Base-by-base conservation (phyloP, 2,329 filamentous ascomycete genomes). In the Ustilaginoidea virens region DNA sequence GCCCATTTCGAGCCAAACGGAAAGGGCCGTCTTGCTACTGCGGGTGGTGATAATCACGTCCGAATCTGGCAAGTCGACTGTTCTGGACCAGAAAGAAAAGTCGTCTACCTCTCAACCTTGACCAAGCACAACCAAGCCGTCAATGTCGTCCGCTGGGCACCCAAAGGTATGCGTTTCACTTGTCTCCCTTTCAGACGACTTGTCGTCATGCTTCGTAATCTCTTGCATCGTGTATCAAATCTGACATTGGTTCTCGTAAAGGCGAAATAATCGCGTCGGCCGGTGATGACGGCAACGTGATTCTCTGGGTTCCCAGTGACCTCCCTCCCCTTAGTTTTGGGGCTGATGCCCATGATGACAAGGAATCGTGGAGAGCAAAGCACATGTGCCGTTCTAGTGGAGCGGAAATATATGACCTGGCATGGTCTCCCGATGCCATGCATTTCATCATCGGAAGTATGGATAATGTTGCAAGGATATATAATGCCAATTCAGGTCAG, bases 371-470 rank as follows among this genome's bases (percentile, higher is more conserved):
- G 90, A 69, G 87, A 36, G 80, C 87, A 37, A 96, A 92, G 58
- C 83, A 93, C 51, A 96, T 96, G 90, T 96, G 86, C 55, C 74
- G 90, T 36, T 92, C 86, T 25, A 82, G 80, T 36, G 87, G 86
- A 20, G 83, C 86, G 8, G 90, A 98, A 53, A 96, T 98, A 41
- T 98, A 98, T 56, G 90, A 98, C 53, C 61, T 98, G 33, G 90
- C 90, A 28, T 98, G 90, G 92, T 96, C 90, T 27, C 92, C 92
- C n/a, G 90, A 98, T 53, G 85, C 81, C 22, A 63, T 76, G 22
- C 90, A 92, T 58, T 93, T 98, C 60, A 94, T 98, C 44, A 94
- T 92, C 15, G 90, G 90, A 22, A 96, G 90, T 58, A 96, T 98
- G 86, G 90, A 98, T 59, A 98, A 98, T 51, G 78, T 96, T 49